Percentiles rank a stretch among this genome's conserved stretches.
phyloP scores from a whole-genome alignment of 768 basidiomycete species.

The Daedaleopsis nitida region DNA sequence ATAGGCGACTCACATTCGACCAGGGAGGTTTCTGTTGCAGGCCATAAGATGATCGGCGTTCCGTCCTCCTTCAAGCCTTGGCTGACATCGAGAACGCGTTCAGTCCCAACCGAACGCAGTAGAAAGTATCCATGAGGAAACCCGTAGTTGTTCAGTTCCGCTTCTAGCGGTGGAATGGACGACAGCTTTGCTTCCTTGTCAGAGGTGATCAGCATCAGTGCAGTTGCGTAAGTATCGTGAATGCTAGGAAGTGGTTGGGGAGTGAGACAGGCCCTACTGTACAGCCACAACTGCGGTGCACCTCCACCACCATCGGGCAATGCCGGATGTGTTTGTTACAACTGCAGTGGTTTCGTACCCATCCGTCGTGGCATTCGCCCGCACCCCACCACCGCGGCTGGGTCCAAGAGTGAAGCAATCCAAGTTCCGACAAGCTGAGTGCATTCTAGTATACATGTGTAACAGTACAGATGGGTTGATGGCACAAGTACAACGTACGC shows the following conservation, averaged over 20 bases:
- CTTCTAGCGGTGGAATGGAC: constrained; percentile 16
- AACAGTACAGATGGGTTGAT: not conserved
- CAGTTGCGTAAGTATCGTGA: not conserved
- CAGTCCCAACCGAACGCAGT: constrained; percentile 54
- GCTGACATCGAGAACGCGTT: constrained; percentile 60
- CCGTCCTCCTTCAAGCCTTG: constrained; percentile 59
- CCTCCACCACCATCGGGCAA: not conserved
- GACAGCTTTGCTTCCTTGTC: constrained; percentile 8
- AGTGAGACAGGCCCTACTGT: not conserved
- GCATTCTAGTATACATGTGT: not conserved
- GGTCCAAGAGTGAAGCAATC: no score
- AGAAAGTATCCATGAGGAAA: constrained; percentile 60
- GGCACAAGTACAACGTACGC: not conserved
- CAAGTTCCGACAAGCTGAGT: no score
- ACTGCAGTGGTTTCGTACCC: no score
- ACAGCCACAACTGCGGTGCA: not conserved
- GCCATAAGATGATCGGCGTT: constrained; percentile 64
- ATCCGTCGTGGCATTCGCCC: no score
- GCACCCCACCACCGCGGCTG: no score
- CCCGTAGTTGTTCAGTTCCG: constrained; percentile 30
- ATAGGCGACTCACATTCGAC: constrained; percentile 61
- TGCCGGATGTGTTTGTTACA: not conserved
- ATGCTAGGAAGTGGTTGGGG: not conserved
- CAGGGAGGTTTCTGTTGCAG: constrained; percentile 72
- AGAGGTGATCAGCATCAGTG: constrained; percentile 10